Base-by-base conservation (phyloP, 495 filamentous ascomycete genomes). In the Clavariopsis aquatica region DNA sequence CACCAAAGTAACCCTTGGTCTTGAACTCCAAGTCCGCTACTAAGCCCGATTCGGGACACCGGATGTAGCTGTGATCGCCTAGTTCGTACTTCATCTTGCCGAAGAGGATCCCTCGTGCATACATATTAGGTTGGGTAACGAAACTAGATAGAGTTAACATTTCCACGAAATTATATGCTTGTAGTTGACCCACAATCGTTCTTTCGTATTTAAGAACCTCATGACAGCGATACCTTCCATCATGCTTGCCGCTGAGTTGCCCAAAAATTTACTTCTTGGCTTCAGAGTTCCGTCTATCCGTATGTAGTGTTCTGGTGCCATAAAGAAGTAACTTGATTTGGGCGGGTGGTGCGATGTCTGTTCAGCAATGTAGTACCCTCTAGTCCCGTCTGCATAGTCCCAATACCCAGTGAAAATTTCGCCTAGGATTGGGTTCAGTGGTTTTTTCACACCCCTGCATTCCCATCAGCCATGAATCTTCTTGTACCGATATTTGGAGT, bases 21-120 rank as follows among this genome's bases (percentile, higher is more conserved):
- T 98, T 99, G 79, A 99, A 99, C 66, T 99, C 94, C 60, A 99
- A 87, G 73, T 98, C 94, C 63, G 92, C 92, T n/a, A 85, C 81
- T 15, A 98, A 79, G 45, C 89, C 85, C 26, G 89, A 79, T 74
- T 98, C 95, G 1, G 94, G 89, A 75, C 93, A 99, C 62, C 86
- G 83, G n/a, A 98, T 89, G 69, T 88, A 91, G 77, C 92, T 95
- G 78, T 96, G 93, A 74, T 99, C 94, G 38, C 94, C 94, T 20
- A 99, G 84, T 78, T 99, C 94, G 77, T 98, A 99, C 76, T 96
- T 97, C 94, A 99, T 98, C 77, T 96, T 98, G 22, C 94, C 94
- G 71, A 99, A 97, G 13, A 99, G 79, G 59, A 99, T 98, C 24
- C 94, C 94, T 59, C 94, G 85, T 36, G 93, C 95, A 76, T 99